These are phyloP conservation scores for Spergularia bocconei DNA, from an alignment of 148 eudicot species.

Conservation along the genomic window DNA sequence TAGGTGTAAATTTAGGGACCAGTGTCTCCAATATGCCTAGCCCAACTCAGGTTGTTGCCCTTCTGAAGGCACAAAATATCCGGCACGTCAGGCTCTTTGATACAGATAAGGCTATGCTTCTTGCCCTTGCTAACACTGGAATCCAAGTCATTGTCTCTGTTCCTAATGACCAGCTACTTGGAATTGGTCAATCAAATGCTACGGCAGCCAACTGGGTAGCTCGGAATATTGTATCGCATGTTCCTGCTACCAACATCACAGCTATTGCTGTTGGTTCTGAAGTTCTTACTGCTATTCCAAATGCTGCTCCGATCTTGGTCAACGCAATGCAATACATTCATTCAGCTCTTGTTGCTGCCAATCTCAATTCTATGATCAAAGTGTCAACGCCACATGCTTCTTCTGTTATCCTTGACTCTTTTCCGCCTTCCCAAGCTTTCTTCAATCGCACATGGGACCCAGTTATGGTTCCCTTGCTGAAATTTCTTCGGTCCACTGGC, in stretches of 20 bases:
- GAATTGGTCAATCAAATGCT: conserved; percentile 85
- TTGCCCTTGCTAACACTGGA: conserved; percentile 73
- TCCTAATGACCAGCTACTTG: conserved; percentile 81
- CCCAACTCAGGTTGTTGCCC: conserved; percentile 79
- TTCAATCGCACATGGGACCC: conserved; percentile 87
- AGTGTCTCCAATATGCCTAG: conserved; percentile 68
- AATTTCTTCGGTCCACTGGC: conserved; percentile 66
- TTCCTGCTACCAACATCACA: conserved; percentile 84
- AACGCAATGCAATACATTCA: conserved; percentile 70
- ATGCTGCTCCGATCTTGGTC: conserved; percentile 79
- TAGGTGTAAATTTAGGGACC: conserved; percentile 86
- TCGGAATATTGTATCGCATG: conserved; percentile 68
- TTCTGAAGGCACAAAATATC: conserved; percentile 79
- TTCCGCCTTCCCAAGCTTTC: conserved; percentile 97
- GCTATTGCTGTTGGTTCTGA: conserved; percentile 86
- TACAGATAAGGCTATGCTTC: conserved; percentile 70
- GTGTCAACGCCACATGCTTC: conserved; percentile 90
- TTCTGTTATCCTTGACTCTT: conserved; percentile 76
- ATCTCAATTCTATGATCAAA: conserved; percentile 65
- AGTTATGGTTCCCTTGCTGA: conserved; percentile 70
- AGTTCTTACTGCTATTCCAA: conserved; percentile 76
- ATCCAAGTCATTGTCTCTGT: conserved; percentile 76
- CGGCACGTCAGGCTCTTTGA: conserved; percentile 71
- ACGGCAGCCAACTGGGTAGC: conserved; percentile 94
- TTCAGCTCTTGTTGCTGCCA: conserved; percentile 78